These are phyloP conservation scores for Sphaerostilbella broomeana DNA, from an alignment of 2,329 filamentous ascomycete species.

Conservation along the genomic window DNA sequence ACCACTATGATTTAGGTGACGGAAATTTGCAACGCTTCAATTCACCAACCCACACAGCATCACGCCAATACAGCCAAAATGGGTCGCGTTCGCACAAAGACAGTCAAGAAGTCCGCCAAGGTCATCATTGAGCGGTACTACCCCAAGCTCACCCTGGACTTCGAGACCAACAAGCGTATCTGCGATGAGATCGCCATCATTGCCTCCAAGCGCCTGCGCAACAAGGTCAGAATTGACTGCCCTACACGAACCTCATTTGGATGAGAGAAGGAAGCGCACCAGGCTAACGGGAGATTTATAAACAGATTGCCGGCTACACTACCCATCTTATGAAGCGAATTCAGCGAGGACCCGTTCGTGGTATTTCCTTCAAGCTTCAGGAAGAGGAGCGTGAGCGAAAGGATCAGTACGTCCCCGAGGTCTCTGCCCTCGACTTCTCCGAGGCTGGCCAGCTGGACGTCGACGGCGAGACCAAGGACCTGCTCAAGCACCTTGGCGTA, in stretches of 20 bases:
- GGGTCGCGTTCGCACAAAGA: slow-evolving; percentile 66
- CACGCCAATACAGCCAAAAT: slow-evolving; percentile 51
- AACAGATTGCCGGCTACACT: slow-evolving; percentile 92
- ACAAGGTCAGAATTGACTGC: slow-evolving; percentile 65
- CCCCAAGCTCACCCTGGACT: slow-evolving; percentile 96
- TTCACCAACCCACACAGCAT: slow-evolving; percentile 20
- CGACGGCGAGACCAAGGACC: slow-evolving; percentile 96
- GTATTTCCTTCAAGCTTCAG: slow-evolving; percentile 99
- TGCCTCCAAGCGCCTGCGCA: slow-evolving; percentile 96
- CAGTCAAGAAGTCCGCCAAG: slow-evolving; percentile 80
- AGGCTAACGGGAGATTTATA: slow-evolving; percentile 2
- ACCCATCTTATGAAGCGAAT: slow-evolving; percentile 99
- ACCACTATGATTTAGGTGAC: slow-evolving; percentile 24
- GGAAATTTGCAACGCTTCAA: slow-evolving; percentile 23
- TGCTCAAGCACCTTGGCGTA: slow-evolving; percentile 98
- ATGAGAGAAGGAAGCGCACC: not conserved
- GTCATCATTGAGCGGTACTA: slow-evolving; percentile 99
- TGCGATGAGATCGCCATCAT: slow-evolving; percentile 99
- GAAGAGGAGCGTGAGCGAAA: slow-evolving; percentile 99
- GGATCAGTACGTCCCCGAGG: slow-evolving; percentile 99
- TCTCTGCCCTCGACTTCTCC: slow-evolving; percentile 97
- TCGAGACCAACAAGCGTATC: slow-evolving; percentile 99
- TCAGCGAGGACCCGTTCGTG: slow-evolving; percentile 96
- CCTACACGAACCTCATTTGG: not conserved
- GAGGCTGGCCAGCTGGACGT: slow-evolving; percentile 92